Evolutionary conservation across 2,329 filamentous ascomycete species (phyloP).

Genomic region (Cordyceps militaris): DNA sequence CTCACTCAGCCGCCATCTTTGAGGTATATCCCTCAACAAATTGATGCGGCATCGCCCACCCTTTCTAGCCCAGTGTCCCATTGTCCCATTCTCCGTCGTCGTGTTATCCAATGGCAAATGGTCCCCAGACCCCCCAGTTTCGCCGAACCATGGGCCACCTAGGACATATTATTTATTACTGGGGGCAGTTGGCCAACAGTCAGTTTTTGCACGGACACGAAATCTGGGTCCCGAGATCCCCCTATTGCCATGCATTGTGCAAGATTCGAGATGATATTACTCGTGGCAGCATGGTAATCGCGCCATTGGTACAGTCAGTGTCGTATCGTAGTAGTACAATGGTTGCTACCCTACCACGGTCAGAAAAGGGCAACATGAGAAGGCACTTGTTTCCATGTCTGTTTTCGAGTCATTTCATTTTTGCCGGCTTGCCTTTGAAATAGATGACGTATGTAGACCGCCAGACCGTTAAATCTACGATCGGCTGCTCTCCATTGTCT

Average conservation of each 20-base stretch:
- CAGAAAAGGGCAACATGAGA: no score
- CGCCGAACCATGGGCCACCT: not conserved
- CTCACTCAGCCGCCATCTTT: slow-evolving; percentile 1
- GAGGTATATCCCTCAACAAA: slow-evolving; percentile 5
- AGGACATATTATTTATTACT: not conserved
- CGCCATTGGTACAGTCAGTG: not conserved
- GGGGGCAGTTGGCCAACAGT: no score
- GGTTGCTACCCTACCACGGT: not conserved
- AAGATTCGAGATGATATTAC: not conserved
- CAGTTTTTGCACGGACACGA: no score
- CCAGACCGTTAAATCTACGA: not conserved
- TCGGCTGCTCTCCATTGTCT: not conserved
- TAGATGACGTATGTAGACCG: no score
- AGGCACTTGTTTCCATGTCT: no score
- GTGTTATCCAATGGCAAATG: not conserved
- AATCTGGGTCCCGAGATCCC: not conserved
- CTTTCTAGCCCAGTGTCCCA: not conserved
- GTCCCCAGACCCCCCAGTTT: not conserved
- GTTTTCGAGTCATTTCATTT: no score
- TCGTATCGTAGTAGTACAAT: not conserved
- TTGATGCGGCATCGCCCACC: not conserved
- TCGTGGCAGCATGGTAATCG: not conserved
- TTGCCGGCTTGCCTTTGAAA: no score
- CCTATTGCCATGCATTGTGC: not conserved
- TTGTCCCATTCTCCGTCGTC: not conserved